Base-by-base conservation (phyloP, 148 eudicot genomes). In the Linanthus parryae region DNA sequence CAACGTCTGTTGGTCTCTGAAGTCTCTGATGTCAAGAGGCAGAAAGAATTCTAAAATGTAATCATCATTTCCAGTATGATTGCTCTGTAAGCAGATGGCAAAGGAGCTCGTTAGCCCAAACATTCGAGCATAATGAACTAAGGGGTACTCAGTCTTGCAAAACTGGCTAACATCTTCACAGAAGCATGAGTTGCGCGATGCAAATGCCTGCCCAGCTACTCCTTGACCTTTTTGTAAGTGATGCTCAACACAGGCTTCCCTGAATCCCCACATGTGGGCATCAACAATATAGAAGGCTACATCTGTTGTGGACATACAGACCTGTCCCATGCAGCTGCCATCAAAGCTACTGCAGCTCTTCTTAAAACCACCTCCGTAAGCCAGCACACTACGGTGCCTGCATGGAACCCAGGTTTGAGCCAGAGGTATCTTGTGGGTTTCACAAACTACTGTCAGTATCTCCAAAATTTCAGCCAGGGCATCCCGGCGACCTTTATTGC, bases 321-420 rank as follows among this genome's bases (percentile, higher is more conserved):
- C 70, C 69, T 79, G 81, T 20, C 75, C 99, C 88, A 81, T 88
- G 63, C 99, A 92, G 58, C 94, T 82, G n/a, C 71, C 56, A 39
- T 59, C 59, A 53, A 54, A 45, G 48, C 60, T 59, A 30, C 65
- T 57, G 34, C 69, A 92, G 64, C 76, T 79, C 69, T 92, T 84
- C 75, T 64, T 79, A 27, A 77, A 52, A 56, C 95, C 95, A 38
- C 96, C 96, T 12, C 91, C 96, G 63, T 80, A 52, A 21, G 96
- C 77, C 36, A 92, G 75, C 67, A 88, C 77, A 66, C 73, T 88
- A 25, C 91, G 73, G 60, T 88, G 94, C 68, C 78, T 79, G 79
- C 96, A 88, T 1, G 96, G 95, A 38, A 87, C 80, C 99, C 99
- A 92, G 20, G 96, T 82, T 74, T 94, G 99, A 61, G 99, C 99